These are phyloP conservation scores for Linnemannia hyalina DNA, from an alignment of 192 early-diverging fungal genomes.

Conservation along the genomic window DNA sequence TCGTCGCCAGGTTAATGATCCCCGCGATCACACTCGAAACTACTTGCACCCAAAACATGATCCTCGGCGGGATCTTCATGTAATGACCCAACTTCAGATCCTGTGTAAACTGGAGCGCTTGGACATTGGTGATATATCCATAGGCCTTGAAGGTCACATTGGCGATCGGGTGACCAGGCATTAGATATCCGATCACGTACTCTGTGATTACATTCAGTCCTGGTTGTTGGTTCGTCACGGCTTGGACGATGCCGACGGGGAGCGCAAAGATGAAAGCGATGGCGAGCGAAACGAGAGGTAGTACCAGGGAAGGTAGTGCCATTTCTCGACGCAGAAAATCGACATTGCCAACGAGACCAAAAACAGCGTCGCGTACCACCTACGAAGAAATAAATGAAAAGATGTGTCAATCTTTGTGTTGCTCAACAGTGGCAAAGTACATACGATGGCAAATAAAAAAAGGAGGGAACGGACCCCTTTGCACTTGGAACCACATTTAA, in stretches of 20 bases:
- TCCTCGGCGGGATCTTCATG: conserved; percentile 70
- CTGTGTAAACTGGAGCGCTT: conserved; percentile 63
- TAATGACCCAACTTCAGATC: conserved; percentile 76
- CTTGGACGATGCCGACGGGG: conserved; percentile 66
- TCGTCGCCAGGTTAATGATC: conserved; percentile 55
- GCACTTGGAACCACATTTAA: neutral
- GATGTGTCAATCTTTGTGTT: neutral
- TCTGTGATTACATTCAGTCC: conserved; percentile 67
- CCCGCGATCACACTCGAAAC: conserved; percentile 60
- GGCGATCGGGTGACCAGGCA: conserved; percentile 63
- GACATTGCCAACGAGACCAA: conserved; percentile 25
- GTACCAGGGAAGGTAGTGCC: conserved; percentile 33
- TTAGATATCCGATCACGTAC: conserved; percentile 65
- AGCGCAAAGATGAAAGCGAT: conserved; percentile 56
- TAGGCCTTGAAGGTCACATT: conserved; percentile 72
- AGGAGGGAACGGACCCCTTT: neutral
- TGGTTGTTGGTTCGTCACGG: conserved; percentile 62
- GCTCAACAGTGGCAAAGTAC: neutral
- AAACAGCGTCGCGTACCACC: conserved; percentile 29
- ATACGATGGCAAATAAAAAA: neutral
- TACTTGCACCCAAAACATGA: conserved; percentile 66
- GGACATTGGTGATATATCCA: conserved; percentile 59
- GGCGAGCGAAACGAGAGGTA: conserved; percentile 49
- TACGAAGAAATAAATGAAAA: neutral
- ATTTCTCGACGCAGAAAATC: conserved; percentile 23